phyloP scores from a whole-genome alignment of 129 eudicot genomes.

The Logfia minima region DNA sequence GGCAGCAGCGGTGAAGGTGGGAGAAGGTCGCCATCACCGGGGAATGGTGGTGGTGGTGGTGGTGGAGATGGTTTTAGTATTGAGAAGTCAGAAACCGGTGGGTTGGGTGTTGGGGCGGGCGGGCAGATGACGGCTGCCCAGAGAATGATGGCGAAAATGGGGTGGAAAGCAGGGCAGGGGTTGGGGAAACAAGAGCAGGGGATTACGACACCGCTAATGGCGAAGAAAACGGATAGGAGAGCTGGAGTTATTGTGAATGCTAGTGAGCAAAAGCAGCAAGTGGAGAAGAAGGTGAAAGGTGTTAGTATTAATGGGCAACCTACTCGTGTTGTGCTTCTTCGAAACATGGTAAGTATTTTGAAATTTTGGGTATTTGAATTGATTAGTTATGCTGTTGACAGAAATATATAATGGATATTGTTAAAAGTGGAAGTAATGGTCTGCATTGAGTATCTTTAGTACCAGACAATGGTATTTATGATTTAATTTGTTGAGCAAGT shows the following conservation, averaged over 20 bases:
- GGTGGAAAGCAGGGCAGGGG: conserved; percentile 96
- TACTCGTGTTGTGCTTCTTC: conserved; percentile 78
- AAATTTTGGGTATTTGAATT: neutral
- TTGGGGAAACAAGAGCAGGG: conserved; percentile 94
- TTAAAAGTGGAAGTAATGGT: neutral
- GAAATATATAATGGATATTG: neutral
- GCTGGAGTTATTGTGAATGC: conserved; percentile 96
- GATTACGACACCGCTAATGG: conserved; percentile 91
- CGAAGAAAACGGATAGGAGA: conserved; percentile 89
- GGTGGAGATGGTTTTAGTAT: conserved; percentile 63
- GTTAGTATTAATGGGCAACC: conserved; percentile 77
- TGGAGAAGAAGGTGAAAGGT: conserved; percentile 74
- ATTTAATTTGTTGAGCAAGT: neutral
- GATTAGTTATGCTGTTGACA: neutral
- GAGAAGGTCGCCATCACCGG: conserved; percentile 54
- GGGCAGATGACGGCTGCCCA: conserved; percentile 98
- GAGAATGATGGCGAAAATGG: conserved; percentile 99
- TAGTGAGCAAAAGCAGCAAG: conserved; percentile 47
- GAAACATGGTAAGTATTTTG: conserved; percentile 68
- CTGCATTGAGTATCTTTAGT: neutral
- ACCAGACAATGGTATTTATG: neutral
- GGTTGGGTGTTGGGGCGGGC: conserved; percentile 88
- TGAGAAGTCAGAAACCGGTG: conserved; percentile 80
- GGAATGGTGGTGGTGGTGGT: conserved; percentile 34
- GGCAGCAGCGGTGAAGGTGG: conserved; percentile 36